Conservation (phyloP, 176 grass and related monocot species). For the Guadua angustifolia region DNA sequence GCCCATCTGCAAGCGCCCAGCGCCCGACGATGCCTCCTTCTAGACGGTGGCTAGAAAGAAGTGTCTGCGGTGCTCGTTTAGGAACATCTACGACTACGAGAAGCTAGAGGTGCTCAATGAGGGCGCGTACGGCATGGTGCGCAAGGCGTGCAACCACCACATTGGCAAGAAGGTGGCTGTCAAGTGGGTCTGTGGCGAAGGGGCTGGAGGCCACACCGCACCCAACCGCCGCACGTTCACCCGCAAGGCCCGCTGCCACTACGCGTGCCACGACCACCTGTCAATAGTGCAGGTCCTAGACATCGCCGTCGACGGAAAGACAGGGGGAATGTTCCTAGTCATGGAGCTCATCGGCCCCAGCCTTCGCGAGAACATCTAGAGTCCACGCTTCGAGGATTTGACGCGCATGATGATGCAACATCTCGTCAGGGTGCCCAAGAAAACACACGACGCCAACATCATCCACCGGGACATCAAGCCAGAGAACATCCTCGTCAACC, state of each 20-base stretch:
- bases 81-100: no score
- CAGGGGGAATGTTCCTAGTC: neutral
- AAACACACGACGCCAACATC: conserved; percentile 35
- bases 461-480: conserved; percentile 63
- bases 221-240: no score
- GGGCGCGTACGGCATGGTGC: no score
- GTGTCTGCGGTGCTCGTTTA: no score
- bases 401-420: neutral
- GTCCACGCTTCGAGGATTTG: neutral
- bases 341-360: neutral
- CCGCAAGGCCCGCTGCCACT: neutral
- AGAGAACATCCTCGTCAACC: conserved; percentile 46
- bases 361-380: neutral
- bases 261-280: conserved; percentile 14
- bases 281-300: neutral
- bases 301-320: neutral
- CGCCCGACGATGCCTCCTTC: no score
- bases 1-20: no score
- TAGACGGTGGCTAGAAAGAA: neutral
- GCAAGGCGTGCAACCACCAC: no score
- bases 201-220: neutral
- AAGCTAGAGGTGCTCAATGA: no score
- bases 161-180: no score
- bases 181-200: neutral
- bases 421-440: neutral